Conservation (phyloP, 148 eudicot genomes). For the Arctostaphylos glauca region DNA sequence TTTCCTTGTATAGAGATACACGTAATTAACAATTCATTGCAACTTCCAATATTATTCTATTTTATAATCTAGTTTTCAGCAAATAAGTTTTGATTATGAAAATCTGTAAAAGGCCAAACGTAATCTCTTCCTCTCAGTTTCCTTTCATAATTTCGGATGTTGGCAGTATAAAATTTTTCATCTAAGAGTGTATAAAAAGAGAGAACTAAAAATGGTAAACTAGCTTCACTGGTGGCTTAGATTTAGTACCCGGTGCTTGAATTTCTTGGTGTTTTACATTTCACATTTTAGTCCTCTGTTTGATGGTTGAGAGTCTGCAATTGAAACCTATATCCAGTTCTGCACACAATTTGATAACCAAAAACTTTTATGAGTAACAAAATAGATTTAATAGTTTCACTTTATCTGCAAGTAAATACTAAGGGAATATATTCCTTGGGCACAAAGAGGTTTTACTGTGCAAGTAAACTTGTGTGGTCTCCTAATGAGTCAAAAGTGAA, state of each 20-base stretch:
- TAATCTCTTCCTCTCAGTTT: background rate
- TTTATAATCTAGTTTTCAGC: background rate
- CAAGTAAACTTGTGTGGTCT: background rate
- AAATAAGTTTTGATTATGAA: conserved; percentile 10
- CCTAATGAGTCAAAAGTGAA: background rate
- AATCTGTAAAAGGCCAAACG: background rate
- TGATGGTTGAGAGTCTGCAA: background rate
- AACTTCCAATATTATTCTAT: background rate
- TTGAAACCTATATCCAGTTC: background rate
- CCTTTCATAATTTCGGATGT: background rate
- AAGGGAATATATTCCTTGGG: background rate
- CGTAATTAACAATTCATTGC: background rate
- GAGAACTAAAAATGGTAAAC: background rate
- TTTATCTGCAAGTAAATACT: background rate
- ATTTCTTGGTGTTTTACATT: background rate
- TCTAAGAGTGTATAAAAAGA: background rate
- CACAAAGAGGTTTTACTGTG: background rate
- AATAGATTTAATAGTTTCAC: background rate
- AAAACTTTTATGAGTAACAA: background rate
- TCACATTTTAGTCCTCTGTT: background rate
- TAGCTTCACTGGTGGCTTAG: background rate
- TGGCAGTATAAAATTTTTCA: background rate
- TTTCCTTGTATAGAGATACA: background rate
- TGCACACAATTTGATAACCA: background rate
- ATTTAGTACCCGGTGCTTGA: conserved; percentile 4